Base-by-base conservation (phyloP, 2,329 filamentous ascomycete genomes). In the Bipolaris bicolor region DNA sequence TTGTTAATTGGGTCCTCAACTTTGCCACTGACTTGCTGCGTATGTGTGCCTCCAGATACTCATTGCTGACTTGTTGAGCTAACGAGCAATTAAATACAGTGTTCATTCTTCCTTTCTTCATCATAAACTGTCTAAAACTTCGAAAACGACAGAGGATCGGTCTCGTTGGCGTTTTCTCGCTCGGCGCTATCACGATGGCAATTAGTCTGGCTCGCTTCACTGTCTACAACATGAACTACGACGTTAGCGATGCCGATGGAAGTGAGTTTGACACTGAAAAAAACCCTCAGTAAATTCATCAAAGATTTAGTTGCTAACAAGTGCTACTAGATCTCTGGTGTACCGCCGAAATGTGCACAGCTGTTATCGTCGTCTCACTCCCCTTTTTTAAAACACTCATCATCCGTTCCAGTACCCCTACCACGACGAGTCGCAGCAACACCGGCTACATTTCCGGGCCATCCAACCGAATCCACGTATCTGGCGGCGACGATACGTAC, bases 271-370 rank as follows among this genome's bases (percentile, higher is more conserved):
- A 22, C 13, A 3, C 15, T 15, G 10, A 26, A 26, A 1, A 40
- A 15, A 15, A n/a, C 10, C 1, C 20, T 3, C 20, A 40, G 7
- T 9, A 1, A 10, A 9, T 11, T 18, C 22, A 26, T 31, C 4
- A 10, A n/a, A n/a, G 9, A 11, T 16, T 24, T n/a, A 16, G 1
- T 43, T 13, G 11, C 41, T 58, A 41, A 58, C 33, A 53, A 48
- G 11, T 7, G 13, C 29, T n/a, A 15, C 10, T 33, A 69, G 66
- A 67, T 40, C 47, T 62, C 7, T 67, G 64, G 64, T 67, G 62
- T 26, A 67, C 65, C 18, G 65, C 65, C 22, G 65, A 69, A 44
- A 64, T 68, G 60, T 63, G 64, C 43, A 68, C 64, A 40, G 62
- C 64, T 43, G 39, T 58, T 33, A 60, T 61, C 20, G 65, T 69